Percentiles rank a stretch among this genome's conserved stretches.
phyloP scores from a whole-genome alignment of 2,329 filamentous ascomycete genomes.

The Alternaria triticina region DNA sequence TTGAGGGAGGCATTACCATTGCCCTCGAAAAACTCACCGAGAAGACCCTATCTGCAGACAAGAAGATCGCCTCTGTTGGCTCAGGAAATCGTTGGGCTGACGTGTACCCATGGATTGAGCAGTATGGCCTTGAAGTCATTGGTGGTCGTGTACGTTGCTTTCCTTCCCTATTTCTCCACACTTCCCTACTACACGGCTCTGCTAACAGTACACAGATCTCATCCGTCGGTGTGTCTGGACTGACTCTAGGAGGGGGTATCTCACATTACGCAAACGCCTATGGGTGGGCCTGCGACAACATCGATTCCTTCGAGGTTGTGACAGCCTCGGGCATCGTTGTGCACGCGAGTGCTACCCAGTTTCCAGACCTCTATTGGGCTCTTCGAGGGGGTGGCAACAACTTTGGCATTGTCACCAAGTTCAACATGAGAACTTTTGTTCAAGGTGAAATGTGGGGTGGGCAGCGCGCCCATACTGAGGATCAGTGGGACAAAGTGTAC shows the following conservation, averaged over 20 bases:
- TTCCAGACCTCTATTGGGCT: constrained; percentile 49
- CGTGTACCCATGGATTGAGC: constrained; percentile 42
- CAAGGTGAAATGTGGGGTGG: constrained; percentile 42
- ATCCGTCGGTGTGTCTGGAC: constrained; percentile 21
- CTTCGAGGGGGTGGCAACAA: constrained; percentile 46
- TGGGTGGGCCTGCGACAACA: constrained; percentile 40
- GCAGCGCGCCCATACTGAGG: constrained; percentile 14
- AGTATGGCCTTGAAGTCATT: constrained; percentile 32
- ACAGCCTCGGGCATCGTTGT: constrained; percentile 25
- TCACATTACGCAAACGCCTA: constrained; percentile 30
- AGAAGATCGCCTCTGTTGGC: constrained; percentile 34
- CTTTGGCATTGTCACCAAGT: constrained; percentile 44
- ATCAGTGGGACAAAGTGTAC: constrained; percentile 28
- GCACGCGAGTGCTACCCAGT: constrained; percentile 24
- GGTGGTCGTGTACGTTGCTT: constrained; percentile 35
- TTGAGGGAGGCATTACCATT: constrained; percentile 41
- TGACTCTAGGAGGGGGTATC: constrained; percentile 33
- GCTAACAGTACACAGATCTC: constrained; percentile 14
- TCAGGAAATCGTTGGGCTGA: constrained; percentile 44
- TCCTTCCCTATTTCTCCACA: not conserved
- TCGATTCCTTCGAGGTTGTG: constrained; percentile 42
- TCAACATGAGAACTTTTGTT: constrained; percentile 29
- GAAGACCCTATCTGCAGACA: constrained; percentile 26
- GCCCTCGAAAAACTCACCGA: constrained; percentile 33
- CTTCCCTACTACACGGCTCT: not conserved